Conservation (phyloP, 2,329 filamentous ascomycete genomes). For the Coniochaeta ligniaria region DNA sequence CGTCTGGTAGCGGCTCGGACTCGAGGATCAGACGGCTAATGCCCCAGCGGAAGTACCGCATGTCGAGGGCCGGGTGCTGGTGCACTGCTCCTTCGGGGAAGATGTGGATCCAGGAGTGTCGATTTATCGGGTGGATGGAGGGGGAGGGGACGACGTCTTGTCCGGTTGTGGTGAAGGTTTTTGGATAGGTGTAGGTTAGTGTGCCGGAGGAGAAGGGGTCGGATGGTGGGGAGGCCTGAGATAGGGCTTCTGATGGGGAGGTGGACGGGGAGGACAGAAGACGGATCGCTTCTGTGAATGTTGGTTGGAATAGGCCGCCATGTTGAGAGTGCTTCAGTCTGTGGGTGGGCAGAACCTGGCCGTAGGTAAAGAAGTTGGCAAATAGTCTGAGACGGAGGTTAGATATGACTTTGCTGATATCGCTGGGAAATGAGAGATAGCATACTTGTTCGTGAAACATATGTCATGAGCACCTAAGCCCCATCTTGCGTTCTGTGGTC, state of each 20-base stretch:
- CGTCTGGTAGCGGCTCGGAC: slow-evolving; percentile 75
- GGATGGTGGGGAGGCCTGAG: slow-evolving; percentile 10
- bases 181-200: slow-evolving; percentile 33
- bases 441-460: slow-evolving; percentile 80
- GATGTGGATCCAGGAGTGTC: slow-evolving; percentile 83
- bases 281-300: slow-evolving; percentile 76
- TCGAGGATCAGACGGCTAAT: slow-evolving; percentile 87
- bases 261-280: slow-evolving; percentile 57
- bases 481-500: slow-evolving; percentile 75
- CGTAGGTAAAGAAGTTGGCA: slow-evolving; percentile 76
- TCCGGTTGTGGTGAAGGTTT: slow-evolving; percentile 50
- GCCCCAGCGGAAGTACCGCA: slow-evolving; percentile 99
- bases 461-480: slow-evolving; percentile 90
- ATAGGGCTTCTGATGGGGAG: slow-evolving; percentile 28
- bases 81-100: slow-evolving; percentile 95
- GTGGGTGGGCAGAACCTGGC: slow-evolving; percentile 87
- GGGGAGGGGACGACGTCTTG: slow-evolving; percentile 62
- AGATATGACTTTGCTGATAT: not conserved
- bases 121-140: slow-evolving; percentile 61
- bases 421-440: not conserved
- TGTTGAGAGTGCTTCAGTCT: slow-evolving; percentile 68
- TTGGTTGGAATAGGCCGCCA: slow-evolving; percentile 86
- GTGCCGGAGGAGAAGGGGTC: slow-evolving; percentile 41
- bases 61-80: slow-evolving; percentile 68
- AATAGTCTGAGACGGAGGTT: slow-evolving; percentile 40